A percentile compares a stretch with the other conserved stretches of the same genome.
These are phyloP conservation scores for Penicillium sp. DNA, from an alignment of 2,329 filamentous ascomycete species.

Conservation along the genomic window DNA sequence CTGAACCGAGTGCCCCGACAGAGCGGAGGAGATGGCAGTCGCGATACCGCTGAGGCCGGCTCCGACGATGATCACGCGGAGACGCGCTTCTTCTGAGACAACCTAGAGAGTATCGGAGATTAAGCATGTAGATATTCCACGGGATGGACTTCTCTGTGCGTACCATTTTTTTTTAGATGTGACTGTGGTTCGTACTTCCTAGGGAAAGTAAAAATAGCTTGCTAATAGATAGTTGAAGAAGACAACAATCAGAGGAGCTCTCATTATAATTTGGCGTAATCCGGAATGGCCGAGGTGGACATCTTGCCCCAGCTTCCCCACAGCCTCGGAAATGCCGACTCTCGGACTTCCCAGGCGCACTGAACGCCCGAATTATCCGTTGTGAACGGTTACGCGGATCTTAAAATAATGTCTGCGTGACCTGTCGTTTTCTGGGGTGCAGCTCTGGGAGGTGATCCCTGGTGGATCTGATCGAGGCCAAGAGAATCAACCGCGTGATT, in stretches of 20 bases:
- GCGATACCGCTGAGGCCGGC: constrained; percentile 34
- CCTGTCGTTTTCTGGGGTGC: not conserved
- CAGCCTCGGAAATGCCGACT: constrained; percentile 11
- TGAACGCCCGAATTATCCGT: not conserved
- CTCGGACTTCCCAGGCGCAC: constrained; percentile 8
- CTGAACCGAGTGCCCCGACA: constrained; percentile 26
- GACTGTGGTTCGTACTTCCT: not conserved
- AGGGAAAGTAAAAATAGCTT: not conserved
- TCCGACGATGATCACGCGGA: constrained; percentile 30
- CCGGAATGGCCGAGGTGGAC: not conserved
- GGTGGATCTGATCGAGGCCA: not conserved
- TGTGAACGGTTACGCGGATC: not conserved
- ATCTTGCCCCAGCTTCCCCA: not conserved
- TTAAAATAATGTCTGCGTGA: not conserved
- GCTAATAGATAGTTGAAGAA: not conserved
- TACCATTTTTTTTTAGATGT: not conserved
- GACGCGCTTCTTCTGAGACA: constrained; percentile 19
- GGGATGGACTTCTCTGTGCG: not conserved
- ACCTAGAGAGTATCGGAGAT: not conserved
- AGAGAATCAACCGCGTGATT: not conserved
- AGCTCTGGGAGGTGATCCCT: not conserved
- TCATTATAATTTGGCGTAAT: not conserved
- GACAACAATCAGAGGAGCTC: not conserved
- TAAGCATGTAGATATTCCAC: not conserved
- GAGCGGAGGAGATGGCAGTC: constrained; percentile 28